Evolutionary conservation across 2,329 filamentous ascomycete species (phyloP), one percentile per base, ranked within the genome.

Genomic region (Calonectria honghensis): DNA sequence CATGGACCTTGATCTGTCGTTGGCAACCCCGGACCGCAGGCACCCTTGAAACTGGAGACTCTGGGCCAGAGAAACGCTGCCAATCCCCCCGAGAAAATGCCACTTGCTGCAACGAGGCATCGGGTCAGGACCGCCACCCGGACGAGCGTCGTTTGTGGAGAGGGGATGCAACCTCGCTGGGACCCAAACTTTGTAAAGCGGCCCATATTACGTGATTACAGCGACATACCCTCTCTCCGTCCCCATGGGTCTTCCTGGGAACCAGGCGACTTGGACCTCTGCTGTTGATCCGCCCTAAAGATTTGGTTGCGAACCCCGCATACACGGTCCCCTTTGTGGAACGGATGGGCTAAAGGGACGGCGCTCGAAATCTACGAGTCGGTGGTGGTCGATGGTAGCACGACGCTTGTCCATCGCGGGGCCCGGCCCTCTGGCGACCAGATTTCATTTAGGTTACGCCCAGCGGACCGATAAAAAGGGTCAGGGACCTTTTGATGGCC

Each of bases 1-100:
- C 74, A 73, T 77, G 29, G 77, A 65, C 74, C 76, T 69, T 64
- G 74, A 74, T 67, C 68, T 70, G 64, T 57, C 67, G 51, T 74
- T 72, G 51, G 51, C 51, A 32, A 70, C 68, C 67, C 35, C 32
- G 54, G 32, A 24, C 68, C 45, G 54, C 72, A 72, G 76, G 52
- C 68, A 70, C 18, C 68, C 59, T 63, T 63, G 68, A 70, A 70
- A 70, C 68, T 37, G 68, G 27, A 31, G 45, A 45, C 59, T 18
- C 45, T 32, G 32, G 31, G 51, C 31, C 20, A 57, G 45, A 64
- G 41, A 51, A 70, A 31, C 45, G 29, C 51, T 54, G 35, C 35
- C 32, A 32, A 29, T 50, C 31, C 45, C 68, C 68, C 32, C 18
- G n/a, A 59, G 24, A 20, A 59, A 59, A 39, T 24, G 54, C 54